Percentiles rank a stretch among this genome's conserved stretches.
Conservation (phyloP, 2,329 filamentous ascomycete genomes). For the Penicillium polonicum region DNA sequence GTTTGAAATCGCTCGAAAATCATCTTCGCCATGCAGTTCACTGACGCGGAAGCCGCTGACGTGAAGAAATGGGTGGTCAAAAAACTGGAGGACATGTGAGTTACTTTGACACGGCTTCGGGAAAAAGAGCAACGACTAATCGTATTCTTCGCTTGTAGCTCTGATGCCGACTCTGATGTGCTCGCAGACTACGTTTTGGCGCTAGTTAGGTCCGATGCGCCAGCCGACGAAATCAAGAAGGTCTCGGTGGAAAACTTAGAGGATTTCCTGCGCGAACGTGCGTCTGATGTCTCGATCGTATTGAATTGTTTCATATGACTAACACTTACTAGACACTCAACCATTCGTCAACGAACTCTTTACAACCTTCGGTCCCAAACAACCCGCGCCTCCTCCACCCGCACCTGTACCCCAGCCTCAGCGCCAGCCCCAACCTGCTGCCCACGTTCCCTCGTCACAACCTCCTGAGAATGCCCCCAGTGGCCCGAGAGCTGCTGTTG, state of each 20-base stretch:
- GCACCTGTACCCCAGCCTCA: slow-evolving; percentile 26
- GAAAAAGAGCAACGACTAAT: slow-evolving; percentile 5
- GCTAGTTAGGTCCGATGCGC: slow-evolving; percentile 56
- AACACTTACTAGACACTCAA: slow-evolving; percentile 45
- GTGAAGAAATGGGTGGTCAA: slow-evolving; percentile 61
- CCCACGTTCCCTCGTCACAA: slow-evolving; percentile 20
- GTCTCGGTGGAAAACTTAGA: slow-evolving; percentile 56
- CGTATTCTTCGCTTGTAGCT: slow-evolving; percentile 41
- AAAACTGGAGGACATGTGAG: slow-evolving; percentile 58
- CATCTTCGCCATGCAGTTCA: slow-evolving; percentile 50
- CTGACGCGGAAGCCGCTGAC: slow-evolving; percentile 51
- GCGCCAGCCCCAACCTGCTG: slow-evolving; percentile 17
- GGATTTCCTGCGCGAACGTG: slow-evolving; percentile 58
- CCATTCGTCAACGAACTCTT: slow-evolving; percentile 59
- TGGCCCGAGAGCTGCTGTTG: slow-evolving; percentile 26
- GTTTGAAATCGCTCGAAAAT: neutral
- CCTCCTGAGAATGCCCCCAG: slow-evolving; percentile 25
- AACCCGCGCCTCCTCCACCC: slow-evolving; percentile 26
- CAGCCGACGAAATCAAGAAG: slow-evolving; percentile 53
- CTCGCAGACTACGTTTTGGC: slow-evolving; percentile 63
- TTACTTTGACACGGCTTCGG: neutral
- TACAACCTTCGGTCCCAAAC: slow-evolving; percentile 49
- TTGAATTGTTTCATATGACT: slow-evolving; percentile 13
- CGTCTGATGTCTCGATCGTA: slow-evolving; percentile 21
- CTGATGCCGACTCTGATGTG: slow-evolving; percentile 62